Percentiles rank a stretch among this genome's conserved stretches.
phyloP scores from a whole-genome alignment of 140 eudicot species.

The Ambrosia hybrid region DNA sequence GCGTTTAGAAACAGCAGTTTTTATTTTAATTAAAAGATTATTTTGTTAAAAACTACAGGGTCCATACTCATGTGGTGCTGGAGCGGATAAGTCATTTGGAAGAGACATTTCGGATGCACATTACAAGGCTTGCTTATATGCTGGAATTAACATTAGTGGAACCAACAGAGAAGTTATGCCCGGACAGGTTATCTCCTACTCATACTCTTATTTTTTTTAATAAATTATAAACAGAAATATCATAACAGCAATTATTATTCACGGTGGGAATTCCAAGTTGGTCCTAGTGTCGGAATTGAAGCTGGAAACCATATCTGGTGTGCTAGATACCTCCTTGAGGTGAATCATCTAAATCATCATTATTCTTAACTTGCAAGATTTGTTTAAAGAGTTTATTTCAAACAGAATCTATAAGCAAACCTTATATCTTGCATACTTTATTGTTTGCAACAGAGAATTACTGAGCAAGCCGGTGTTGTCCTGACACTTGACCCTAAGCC shows the following conservation, averaged over 20 bases:
- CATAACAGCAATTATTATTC: not conserved
- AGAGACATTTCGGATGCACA: constrained; percentile 98
- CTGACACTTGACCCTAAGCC: no score
- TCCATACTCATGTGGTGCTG: constrained; percentile 99
- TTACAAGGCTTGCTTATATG: constrained; percentile 92
- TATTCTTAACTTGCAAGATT: not conserved
- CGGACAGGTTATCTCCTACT: no score
- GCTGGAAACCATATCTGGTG: constrained; percentile 99
- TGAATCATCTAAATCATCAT: constrained; percentile 22
- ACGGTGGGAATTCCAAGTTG: constrained; percentile 99
- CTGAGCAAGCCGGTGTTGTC: no score
- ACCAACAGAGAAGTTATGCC: no score
- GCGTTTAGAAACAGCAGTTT: not conserved
- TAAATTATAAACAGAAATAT: no score
- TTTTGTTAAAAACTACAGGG: constrained; percentile 48
- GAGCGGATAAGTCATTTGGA: constrained; percentile 97
- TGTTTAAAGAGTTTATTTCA: no score
- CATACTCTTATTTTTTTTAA: no score
- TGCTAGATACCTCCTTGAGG: constrained; percentile 98
- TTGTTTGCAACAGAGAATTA: no score
- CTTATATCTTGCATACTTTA: no score
- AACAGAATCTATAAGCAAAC: no score
- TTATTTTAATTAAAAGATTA: not conserved
- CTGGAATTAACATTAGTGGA: no score
- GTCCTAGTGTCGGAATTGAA: constrained; percentile 98